These are phyloP conservation scores for Kalmanozyma brasiliensis DNA, from an alignment of 1,284 basidiomycete genomes.

Conservation along the genomic window DNA sequence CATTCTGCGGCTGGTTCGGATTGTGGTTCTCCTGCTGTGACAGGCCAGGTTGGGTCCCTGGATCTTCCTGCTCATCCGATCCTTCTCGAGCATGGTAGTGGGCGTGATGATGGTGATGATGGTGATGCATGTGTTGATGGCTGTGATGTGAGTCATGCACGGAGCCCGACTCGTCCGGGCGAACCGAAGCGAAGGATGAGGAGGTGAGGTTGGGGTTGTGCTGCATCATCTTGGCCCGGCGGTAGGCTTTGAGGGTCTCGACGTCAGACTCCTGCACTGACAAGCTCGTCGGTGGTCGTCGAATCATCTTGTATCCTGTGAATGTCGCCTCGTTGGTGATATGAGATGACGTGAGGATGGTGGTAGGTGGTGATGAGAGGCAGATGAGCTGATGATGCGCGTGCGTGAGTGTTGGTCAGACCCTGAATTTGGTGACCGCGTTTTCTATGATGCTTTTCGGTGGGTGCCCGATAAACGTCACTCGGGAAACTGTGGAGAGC, in stretches of 20 bases:
- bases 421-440: no score
- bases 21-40: constrained; percentile 52
- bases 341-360: no score
- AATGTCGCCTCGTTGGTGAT: background rate
- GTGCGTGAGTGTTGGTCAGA: no score
- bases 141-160: constrained; percentile 31
- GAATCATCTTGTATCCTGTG: constrained; percentile 20
- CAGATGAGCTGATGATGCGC: no score
- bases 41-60: constrained; percentile 36
- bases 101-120: constrained; percentile 18
- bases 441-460: no score
- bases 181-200: constrained; percentile 37
- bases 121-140: constrained; percentile 15
- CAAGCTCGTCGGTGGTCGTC: constrained; percentile 33
- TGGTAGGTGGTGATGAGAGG: no score
- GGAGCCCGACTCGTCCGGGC: constrained; percentile 38
- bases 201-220: constrained; percentile 41
- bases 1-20: constrained; percentile 32
- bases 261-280: constrained; percentile 48
- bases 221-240: constrained; percentile 42
- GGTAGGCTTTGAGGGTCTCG: constrained; percentile 48
- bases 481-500: constrained; percentile 4
- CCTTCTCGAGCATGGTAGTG: constrained; percentile 7
- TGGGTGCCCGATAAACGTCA: no score
- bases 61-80: constrained; percentile 27